Percentiles rank a stretch among this genome's conserved stretches.
These are phyloP conservation scores for Piedraia hortae DNA, from an alignment of 2,329 filamentous ascomycete species.

Conservation along the genomic window DNA sequence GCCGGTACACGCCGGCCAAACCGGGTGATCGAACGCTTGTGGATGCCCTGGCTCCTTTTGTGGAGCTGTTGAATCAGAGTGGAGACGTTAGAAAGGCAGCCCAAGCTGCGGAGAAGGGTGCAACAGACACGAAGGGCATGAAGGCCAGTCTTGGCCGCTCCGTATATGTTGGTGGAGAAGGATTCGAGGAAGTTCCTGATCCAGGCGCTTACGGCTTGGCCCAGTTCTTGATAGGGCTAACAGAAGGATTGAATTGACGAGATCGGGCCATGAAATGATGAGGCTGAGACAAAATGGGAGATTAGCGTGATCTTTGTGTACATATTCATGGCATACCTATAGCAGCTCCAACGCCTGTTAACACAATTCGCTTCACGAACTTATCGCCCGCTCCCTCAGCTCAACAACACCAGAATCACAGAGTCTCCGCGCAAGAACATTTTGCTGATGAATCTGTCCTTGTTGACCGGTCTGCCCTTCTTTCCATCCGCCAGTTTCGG, in stretches of 20 bases:
- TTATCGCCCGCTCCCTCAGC: constrained; percentile 1
- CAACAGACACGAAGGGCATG: constrained; percentile 76
- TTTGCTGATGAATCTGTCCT: constrained; percentile 95
- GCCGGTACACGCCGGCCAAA: constrained; percentile 65
- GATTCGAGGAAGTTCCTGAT: constrained; percentile 46
- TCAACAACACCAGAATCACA: constrained; percentile 57
- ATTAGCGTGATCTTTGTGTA: no score
- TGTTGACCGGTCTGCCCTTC: constrained; percentile 77
- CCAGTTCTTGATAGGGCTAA: constrained; percentile 56
- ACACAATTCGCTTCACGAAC: neutral
- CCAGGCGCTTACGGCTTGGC: constrained; percentile 56
- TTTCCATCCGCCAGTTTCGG: constrained; percentile 59
- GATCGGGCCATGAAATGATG: neutral
- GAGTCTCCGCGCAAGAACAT: constrained; percentile 81
- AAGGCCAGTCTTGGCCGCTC: constrained; percentile 59
- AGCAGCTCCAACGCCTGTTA: neutral
- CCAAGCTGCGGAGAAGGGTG: constrained; percentile 43
- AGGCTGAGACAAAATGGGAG: no score
- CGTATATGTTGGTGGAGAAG: constrained; percentile 55
- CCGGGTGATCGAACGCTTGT: constrained; percentile 75
- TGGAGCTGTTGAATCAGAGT: constrained; percentile 37
- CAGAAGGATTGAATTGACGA: constrained; percentile 20
- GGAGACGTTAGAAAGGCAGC: constrained; percentile 46
- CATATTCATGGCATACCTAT: no score
- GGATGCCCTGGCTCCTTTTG: constrained; percentile 73